Evolutionary conservation across 2,329 filamentous ascomycete species (phyloP).

Genomic region (Colletotrichum shisoi): DNA sequence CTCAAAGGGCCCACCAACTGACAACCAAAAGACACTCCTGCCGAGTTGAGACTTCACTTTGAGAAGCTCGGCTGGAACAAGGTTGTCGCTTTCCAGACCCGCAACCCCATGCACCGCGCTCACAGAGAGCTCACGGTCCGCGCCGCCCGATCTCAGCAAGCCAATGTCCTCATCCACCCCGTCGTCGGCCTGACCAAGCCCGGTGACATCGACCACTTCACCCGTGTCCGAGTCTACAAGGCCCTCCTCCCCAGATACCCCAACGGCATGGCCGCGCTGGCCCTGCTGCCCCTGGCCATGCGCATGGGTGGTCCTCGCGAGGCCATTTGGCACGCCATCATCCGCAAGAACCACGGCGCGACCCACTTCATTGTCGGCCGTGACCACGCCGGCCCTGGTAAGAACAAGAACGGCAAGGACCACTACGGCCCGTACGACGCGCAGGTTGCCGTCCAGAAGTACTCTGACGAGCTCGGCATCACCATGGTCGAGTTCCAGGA

Average conservation of each 20-base stretch:
- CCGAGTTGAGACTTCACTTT: conserved; percentile 94
- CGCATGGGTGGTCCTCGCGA: conserved; percentile 98
- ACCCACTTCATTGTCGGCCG: conserved; percentile 99
- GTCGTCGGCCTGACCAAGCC: conserved; percentile 99
- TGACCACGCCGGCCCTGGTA: conserved; percentile 96
- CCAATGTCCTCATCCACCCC: conserved; percentile 98
- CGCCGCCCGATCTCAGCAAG: conserved; percentile 92
- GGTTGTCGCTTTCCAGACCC: conserved; percentile 98
- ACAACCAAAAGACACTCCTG: conserved; percentile 75
- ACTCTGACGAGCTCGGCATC: conserved; percentile 94
- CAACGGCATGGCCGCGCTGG: conserved; percentile 98
- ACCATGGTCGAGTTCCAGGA: conserved; percentile 99
- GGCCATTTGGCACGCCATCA: conserved; percentile 99
- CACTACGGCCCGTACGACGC: conserved; percentile 99
- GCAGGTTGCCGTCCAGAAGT: conserved; percentile 94
- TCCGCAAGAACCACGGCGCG: conserved; percentile 98
- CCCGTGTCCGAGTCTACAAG: conserved; percentile 97
- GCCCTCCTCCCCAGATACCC: conserved; percentile 95
- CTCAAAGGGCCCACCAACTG: conserved; percentile 23
- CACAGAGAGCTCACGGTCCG: conserved; percentile 98
- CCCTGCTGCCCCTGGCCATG: conserved; percentile 95
- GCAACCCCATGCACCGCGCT: conserved; percentile 99
- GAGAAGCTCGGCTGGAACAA: conserved; percentile 99
- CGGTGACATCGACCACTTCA: conserved; percentile 99
- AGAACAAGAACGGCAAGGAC: conserved; percentile 96